Base-by-base conservation (phyloP, 1,139 yeast species). In the Taphrina wiesneri region DNA sequence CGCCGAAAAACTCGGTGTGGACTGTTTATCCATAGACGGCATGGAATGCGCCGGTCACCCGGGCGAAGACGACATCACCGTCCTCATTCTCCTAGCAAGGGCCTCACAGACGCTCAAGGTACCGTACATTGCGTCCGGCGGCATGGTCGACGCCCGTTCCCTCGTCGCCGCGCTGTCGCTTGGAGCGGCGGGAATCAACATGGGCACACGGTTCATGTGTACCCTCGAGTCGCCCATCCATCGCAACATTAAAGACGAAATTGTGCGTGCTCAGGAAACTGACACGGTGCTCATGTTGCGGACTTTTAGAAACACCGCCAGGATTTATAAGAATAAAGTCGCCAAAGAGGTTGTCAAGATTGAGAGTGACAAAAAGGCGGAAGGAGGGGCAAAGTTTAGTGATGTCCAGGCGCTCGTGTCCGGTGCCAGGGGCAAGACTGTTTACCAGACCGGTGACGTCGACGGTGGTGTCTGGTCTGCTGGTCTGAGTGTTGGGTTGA, bases 1-100 rank as follows among this genome's bases (percentile, higher is more conserved):
- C 59, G 78, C 78, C 28, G 72, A 76, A 70, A 56, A 69, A 26
- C 70, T 74, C 21, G 78, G 78, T 9, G 78, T 75, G 26, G 75
- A 74, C 36, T 77, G 77, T 43, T 70, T 76, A 49, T 72, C 76
- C 41, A 76, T 76, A 41, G 78, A 76, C 63, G 78, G 78, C 7
- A 74, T 74, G 62, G 78, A 67, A 28, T 76, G 78, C 60, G 78
- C 78, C 6, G 78, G 78, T 25, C 78, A 76, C 64, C 78, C 78
- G 19, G 78, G 78, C 26, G 78, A 76, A 68, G 75, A 75, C 68
- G 78, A 74, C 53, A 68, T 76, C 32, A 69, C 75, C 34, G 71
- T 74, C 21, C 67, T 76, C 66, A 70, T 76, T 28, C 71, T 76
- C 41, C 72, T 76, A 30, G 72, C 76, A 30, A 69, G 74, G 47